Evolutionary conservation across 2,329 filamentous ascomycete genomes (phyloP).

Genomic region (Scytalidium sp.): DNA sequence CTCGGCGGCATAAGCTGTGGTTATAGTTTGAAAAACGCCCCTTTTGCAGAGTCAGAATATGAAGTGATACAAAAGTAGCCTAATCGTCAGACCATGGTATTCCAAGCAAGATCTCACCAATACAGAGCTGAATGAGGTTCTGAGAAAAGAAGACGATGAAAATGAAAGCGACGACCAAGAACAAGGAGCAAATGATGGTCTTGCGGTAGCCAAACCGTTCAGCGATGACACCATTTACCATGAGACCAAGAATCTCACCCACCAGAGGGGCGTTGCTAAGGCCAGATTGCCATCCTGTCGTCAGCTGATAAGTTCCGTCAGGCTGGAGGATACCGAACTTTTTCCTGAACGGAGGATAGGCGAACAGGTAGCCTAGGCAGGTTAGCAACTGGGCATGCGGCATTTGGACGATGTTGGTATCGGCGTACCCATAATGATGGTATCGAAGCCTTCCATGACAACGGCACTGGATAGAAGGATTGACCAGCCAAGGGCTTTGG

Average conservation of each 20-base stretch:
- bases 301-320: conserved; percentile 33
- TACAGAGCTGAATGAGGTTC: conserved; percentile 40
- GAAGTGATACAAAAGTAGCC: too few species aligned
- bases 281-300: conserved; percentile 37
- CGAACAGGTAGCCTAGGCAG: too few species aligned
- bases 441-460: conserved; percentile 39
- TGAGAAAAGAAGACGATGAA: conserved; percentile 45
- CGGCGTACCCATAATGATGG: conserved; percentile 31
- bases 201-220: conserved; percentile 41
- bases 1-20: conserved; percentile 35
- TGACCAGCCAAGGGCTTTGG: conserved; percentile 26
- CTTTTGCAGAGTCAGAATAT: too few species aligned
- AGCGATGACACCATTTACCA: conserved; percentile 35
- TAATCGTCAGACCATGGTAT: too few species aligned
- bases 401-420: too few species aligned
- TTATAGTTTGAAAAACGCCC: conserved; percentile 44
- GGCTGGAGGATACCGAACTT: conserved; percentile 23
- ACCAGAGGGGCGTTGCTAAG: conserved; percentile 35
- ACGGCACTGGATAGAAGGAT: conserved; percentile 32
- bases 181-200: conserved; percentile 40
- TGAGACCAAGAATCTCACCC: conserved; percentile 38
- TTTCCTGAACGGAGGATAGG: conserved; percentile 22
- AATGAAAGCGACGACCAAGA: conserved; percentile 38
- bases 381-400: too few species aligned
- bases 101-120: conserved; percentile 40